Evolutionary conservation across 345 rosid genomes (phyloP).

Genomic region (Citrus sp.): DNA sequence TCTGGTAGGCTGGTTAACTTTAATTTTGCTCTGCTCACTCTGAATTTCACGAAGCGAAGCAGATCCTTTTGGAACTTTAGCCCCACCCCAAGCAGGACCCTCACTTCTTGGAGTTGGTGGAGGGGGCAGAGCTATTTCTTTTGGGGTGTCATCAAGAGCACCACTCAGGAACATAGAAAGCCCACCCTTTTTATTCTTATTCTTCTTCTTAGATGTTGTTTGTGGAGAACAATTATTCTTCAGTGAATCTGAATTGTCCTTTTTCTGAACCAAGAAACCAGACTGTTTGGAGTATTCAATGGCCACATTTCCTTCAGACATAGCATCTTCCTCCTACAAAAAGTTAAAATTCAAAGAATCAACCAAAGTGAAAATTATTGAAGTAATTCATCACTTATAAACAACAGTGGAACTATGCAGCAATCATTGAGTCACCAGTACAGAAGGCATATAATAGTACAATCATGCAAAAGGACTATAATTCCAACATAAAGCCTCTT

Average conservation of each 20-base stretch:
- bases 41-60: constrained; percentile 85
- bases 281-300: constrained; percentile 36
- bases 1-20: constrained; percentile 29
- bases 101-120: constrained; percentile 64
- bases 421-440: background rate
- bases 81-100: constrained; percentile 99
- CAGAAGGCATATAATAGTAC: background rate
- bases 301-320: constrained; percentile 19
- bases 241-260: constrained; percentile 31
- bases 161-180: constrained; percentile 97
- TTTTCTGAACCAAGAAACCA: constrained; percentile 34
- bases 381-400: background rate
- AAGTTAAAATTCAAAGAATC: constrained; percentile 4
- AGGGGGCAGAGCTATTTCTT: constrained; percentile 34
- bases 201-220: constrained; percentile 63
- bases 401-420: background rate
- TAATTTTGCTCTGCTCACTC: constrained; percentile 77
- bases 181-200: constrained; percentile 83
- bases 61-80: constrained; percentile 65
- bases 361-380: constrained; percentile 2
- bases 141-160: constrained; percentile 80
- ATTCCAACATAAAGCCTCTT: background rate
- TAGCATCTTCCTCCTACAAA: constrained; percentile 38
- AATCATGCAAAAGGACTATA: background rate
- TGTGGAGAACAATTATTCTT: constrained; percentile 42